Evolutionary conservation across 1,284 basidiomycete genomes (phyloP).

Genomic region (Austroboletus niveus): DNA sequence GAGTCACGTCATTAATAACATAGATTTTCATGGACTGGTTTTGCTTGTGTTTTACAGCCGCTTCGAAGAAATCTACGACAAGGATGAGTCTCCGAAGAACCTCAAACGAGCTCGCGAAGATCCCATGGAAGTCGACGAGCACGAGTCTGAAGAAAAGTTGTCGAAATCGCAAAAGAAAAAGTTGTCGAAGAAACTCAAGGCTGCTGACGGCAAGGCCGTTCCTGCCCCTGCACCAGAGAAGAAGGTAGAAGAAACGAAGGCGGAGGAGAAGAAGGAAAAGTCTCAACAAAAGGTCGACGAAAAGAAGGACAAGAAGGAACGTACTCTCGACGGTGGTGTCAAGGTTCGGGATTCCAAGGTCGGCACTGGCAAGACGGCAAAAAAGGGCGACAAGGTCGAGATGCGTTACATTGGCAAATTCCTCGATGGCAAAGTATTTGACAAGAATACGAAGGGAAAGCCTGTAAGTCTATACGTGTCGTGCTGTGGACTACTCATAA

Average conservation of each 20-base stretch:
- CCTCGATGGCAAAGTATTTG: slow-evolving; percentile 82
- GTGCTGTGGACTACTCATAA: slow-evolving; percentile 6
- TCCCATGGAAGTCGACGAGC: slow-evolving; percentile 41
- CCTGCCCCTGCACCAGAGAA: slow-evolving; percentile 38
- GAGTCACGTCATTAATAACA: slow-evolving; percentile 17
- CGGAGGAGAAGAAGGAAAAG: slow-evolving; percentile 38
- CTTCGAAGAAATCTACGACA: slow-evolving; percentile 59
- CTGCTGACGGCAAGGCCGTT: slow-evolving; percentile 55
- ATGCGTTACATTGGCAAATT: slow-evolving; percentile 95
- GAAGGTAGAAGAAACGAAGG: slow-evolving; percentile 39
- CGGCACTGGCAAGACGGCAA: slow-evolving; percentile 82
- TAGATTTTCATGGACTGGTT: background rate
- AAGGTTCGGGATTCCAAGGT: slow-evolving; percentile 76
- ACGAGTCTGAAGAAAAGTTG: slow-evolving; percentile 38
- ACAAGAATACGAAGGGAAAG: slow-evolving; percentile 85
- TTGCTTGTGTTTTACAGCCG: slow-evolving; percentile 41
- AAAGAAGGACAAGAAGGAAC: slow-evolving; percentile 35
- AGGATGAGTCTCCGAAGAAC: slow-evolving; percentile 14
- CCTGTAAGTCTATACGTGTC: slow-evolving; percentile 52
- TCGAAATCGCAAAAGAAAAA: slow-evolving; percentile 66
- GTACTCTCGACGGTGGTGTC: slow-evolving; percentile 69
- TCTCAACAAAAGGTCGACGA: slow-evolving; percentile 34
- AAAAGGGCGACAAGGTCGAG: slow-evolving; percentile 79
- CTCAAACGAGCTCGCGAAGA: slow-evolving; percentile 67
- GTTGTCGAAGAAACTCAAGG: slow-evolving; percentile 74